These are phyloP conservation scores for Beauveria rudraprayagi DNA, from an alignment of 2,329 filamentous ascomycete species.

Conservation along the genomic window DNA sequence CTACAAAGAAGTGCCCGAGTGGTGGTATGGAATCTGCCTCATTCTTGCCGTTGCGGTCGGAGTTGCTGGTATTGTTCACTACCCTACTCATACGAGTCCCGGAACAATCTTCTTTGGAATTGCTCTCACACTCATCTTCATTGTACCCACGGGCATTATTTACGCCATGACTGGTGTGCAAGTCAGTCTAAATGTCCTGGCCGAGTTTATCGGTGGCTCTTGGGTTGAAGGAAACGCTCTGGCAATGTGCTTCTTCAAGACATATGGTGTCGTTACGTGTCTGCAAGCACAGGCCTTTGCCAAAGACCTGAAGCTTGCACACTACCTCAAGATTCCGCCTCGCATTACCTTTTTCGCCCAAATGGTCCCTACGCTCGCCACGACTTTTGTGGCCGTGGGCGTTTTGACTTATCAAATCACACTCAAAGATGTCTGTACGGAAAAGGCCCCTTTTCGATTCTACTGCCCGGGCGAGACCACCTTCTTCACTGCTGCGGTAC, in stretches of 20 bases:
- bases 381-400: constrained; percentile 37
- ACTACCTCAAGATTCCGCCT: constrained; percentile 43
- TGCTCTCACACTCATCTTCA: constrained; percentile 30
- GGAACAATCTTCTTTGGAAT: constrained; percentile 35
- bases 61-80: constrained; percentile 30
- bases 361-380: constrained; percentile 35
- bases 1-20: constrained; percentile 30
- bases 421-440: constrained; percentile 30
- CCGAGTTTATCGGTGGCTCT: constrained; percentile 36
- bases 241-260: constrained; percentile 24
- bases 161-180: constrained; percentile 38
- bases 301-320: constrained; percentile 42
- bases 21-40: constrained; percentile 33
- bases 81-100: constrained; percentile 33
- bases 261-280: constrained; percentile 27
- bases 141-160: constrained; percentile 34
- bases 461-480: constrained; percentile 29
- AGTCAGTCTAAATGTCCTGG: constrained; percentile 30
- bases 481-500: constrained; percentile 31
- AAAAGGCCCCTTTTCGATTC: constrained; percentile 26
- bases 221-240: constrained; percentile 28
- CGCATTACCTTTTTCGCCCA: constrained; percentile 40
- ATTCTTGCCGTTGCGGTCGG: constrained; percentile 27
- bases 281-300: constrained; percentile 21
- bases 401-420: constrained; percentile 32